These are phyloP conservation scores for Forsythia suspensa DNA, from an alignment of 257 asterid species.

Conservation along the genomic window DNA sequence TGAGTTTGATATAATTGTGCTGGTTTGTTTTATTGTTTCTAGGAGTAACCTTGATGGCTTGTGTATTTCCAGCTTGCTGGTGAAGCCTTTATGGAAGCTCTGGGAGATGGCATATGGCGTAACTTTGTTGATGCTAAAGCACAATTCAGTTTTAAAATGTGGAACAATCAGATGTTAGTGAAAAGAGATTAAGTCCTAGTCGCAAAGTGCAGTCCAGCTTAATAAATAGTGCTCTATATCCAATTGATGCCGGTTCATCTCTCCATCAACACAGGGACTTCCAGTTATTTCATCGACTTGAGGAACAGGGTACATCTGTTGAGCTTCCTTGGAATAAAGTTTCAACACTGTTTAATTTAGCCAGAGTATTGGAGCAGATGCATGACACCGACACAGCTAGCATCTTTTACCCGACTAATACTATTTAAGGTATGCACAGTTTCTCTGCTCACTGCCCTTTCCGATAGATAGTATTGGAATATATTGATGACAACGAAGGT, in stretches of 20 bases:
- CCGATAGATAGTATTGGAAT: constrained; percentile 10
- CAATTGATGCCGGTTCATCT: constrained; percentile 66
- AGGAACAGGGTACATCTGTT: constrained; percentile 67
- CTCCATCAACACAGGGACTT: constrained; percentile 62
- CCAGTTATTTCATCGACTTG: constrained; percentile 67
- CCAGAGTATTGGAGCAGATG: constrained; percentile 83
- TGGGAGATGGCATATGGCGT: constrained; percentile 96
- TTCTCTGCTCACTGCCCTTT: constrained; percentile 17
- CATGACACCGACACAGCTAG: constrained; percentile 80
- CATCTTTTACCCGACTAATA: constrained; percentile 77
- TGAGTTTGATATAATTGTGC: constrained; percentile 16
- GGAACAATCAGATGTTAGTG: constrained; percentile 32
- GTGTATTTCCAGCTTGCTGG: constrained; percentile 63
- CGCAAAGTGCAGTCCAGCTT: constrained; percentile 35
- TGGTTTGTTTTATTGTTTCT: constrained; percentile 15
- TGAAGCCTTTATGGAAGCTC: constrained; percentile 82
- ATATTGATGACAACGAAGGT: neutral
- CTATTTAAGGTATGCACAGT: constrained; percentile 63
- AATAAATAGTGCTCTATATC: constrained; percentile 51
- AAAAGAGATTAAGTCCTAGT: constrained; percentile 28
- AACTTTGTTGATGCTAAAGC: constrained; percentile 51
- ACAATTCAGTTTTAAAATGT: constrained; percentile 30
- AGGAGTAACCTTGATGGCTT: constrained; percentile 22
- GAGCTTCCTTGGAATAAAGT: constrained; percentile 93
- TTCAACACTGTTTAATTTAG: constrained; percentile 80